These are phyloP conservation scores for Coemansia sp. DNA, from an alignment of 192 early-diverging fungal species.

Conservation along the genomic window DNA sequence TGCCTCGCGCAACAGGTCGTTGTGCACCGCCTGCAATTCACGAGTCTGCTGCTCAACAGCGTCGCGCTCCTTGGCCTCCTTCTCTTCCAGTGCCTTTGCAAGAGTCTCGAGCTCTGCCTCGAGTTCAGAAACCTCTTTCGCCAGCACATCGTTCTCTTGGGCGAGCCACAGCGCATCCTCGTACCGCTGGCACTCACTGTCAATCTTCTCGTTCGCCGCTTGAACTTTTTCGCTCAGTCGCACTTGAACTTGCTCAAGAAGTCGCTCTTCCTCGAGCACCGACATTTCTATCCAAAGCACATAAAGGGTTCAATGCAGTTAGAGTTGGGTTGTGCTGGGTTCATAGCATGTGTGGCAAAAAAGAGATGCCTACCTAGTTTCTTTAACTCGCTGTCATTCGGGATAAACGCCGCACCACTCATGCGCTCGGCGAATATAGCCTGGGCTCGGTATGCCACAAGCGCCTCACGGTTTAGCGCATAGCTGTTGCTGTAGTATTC, in stretches of 20 bases:
- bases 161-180: slow-evolving; percentile 25
- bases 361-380: slow-evolving; percentile 31
- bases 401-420: slow-evolving; percentile 44
- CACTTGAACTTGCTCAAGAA: slow-evolving; percentile 45
- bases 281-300: slow-evolving; percentile 25
- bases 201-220: slow-evolving; percentile 37
- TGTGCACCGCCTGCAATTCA: slow-evolving; percentile 51
- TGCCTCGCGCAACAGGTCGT: slow-evolving; percentile 51
- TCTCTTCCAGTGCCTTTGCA: slow-evolving; percentile 29
- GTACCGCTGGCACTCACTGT: slow-evolving; percentile 33
- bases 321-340: not conserved
- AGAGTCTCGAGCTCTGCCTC: slow-evolving; percentile 45
- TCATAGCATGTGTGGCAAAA: not conserved
- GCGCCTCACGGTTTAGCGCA: slow-evolving; percentile 38
- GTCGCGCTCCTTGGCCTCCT: slow-evolving; percentile 44
- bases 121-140: slow-evolving; percentile 19
- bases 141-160: slow-evolving; percentile 37
- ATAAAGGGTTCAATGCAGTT: not conserved
- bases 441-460: slow-evolving; percentile 44
- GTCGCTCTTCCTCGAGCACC: slow-evolving; percentile 51
- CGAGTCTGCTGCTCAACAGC: slow-evolving; percentile 52
- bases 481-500: slow-evolving; percentile 44
- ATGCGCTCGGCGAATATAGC: slow-evolving; percentile 49
- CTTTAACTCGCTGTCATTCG: slow-evolving; percentile 38
- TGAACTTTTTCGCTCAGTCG: slow-evolving; percentile 42